Evolutionary conservation across 306 rosid genomes (phyloP), one percentile per base, ranked within the genome.

Genomic region (Geum urbanum): DNA sequence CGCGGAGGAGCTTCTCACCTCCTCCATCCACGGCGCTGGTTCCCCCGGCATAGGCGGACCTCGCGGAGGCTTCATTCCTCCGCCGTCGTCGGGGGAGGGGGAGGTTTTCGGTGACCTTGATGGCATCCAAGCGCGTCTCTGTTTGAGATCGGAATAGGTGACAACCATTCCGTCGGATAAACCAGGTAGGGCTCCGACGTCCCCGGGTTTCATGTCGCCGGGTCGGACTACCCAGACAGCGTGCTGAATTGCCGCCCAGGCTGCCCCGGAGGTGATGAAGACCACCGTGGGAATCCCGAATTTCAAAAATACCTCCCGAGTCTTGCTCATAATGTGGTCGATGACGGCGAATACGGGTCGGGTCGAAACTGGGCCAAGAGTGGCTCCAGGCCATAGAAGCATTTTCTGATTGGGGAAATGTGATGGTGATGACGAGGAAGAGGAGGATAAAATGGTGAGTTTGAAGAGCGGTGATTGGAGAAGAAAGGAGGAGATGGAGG

Each of bases 1-100:
- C 5, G 72, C 72, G 5, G 58, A 10, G 22, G 72, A 68, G 16
- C 18, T 55, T 35, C 37, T 56, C 32, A 68, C 58, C 39, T 68
- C 72, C 1, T 55, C 47, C 9, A 68, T 49, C 72, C 72, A 68
- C 35, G 72, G 72, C 20, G 72, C 60, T 14, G 60, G 72, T 37
- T 68, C 72, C 0, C 61, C 72, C 12, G 72, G 72, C 5, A 50
- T 7, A 5, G 72, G 72, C 10, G 72, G 61, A 9, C 72, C 72
- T 1, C 72, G 39, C 35, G 61, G 49, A 51, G 13, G 6, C 4
- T 40, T 61, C 66, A 15, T 37, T 6, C 66, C 64, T 2, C 35
- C 35, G 1, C 14, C 14, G 3, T 44, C 66, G 3, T 7, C 35
- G 50, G 43, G 12, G 46, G 35, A 6, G 9, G 57, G 19, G 8